Evolutionary conservation across 2,329 filamentous ascomycete genomes (phyloP), one percentile per base, ranked within the genome.

Genomic region (Lasiodiplodia theobromae): DNA sequence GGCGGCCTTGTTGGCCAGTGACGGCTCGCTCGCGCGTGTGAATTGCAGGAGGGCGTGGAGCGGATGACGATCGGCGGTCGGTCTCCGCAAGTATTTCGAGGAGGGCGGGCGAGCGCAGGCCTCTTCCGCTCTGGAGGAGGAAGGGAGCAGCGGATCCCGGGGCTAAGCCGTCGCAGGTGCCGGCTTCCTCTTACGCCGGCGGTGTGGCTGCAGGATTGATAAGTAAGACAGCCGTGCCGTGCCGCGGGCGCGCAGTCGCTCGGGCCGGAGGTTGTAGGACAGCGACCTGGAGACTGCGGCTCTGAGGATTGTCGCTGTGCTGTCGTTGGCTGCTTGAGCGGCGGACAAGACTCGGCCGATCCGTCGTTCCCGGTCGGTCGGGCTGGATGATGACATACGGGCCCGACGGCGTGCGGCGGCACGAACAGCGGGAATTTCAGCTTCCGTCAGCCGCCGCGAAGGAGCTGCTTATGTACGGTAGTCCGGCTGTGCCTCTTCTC

Each of bases 1-100:
- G 58, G 58, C 44, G 40, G 40, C 58, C 58, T 63, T 3, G 56
- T 16, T 40, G 54, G 54, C 31, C 54, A 56, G 56, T 44, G 57
- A 25, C 18, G 23, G 54, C 23, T 31, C 12, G n/a, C 54, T 38
- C 28, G 38, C 53, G 56, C 56, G 38, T 12, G n/a, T 16, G 60
- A 64, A 64, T 52, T 64, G 60, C 60, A 64, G 60, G 60, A 64
- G 47, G 47, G 10, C 60, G 25, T 52, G 47, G 60, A 52, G 60
- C 60, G 60, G 60, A 64, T 64, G 44, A 52, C 44, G 60, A 64
- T 64, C 60, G 60, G 60, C 60, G 23, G 60, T 14, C 28, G 12
- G 60, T 31, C 60, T 49, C 58, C 18, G 58, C 25, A 49, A 40
- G 28, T 56, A 14, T 21, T 12, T 18, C 2, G 8, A 23, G 47